A percentile compares a stretch with the other conserved stretches of the same genome.
Evolutionary conservation across 768 basidiomycete species (phyloP).

Genomic region (Ramaria sp.): DNA sequence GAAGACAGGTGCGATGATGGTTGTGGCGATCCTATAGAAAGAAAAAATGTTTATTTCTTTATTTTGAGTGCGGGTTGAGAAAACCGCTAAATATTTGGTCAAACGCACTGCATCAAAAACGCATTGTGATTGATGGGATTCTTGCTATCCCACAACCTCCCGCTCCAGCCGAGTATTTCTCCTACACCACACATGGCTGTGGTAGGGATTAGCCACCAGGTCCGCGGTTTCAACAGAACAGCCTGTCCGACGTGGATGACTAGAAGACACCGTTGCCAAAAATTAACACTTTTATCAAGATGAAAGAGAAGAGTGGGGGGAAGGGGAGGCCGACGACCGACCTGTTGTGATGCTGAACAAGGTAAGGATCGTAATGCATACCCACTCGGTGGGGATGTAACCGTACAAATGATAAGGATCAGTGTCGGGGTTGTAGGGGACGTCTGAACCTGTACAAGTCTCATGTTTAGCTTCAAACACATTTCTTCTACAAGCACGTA

Average conservation of each 20-base stretch:
- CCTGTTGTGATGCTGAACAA: conserved; percentile 12
- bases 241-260: conserved; percentile 15
- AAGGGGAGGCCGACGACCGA: background rate
- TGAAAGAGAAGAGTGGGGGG: background rate
- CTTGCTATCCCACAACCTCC: conserved; percentile 12
- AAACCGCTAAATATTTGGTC: too few species aligned
- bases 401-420: too few species aligned
- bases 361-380: conserved; percentile 11
- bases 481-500: too few species aligned
- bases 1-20: conserved; percentile 48
- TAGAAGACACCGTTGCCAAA: background rate
- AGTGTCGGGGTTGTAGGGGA: too few species aligned
- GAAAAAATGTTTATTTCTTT: background rate
- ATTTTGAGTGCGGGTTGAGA: too few species aligned
- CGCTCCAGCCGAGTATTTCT: conserved; percentile 19
- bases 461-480: too few species aligned
- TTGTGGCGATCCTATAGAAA: conserved; percentile 31
- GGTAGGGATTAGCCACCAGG: conserved; percentile 17
- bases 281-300: background rate
- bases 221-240: conserved; percentile 3
- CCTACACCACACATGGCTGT: conserved; percentile 14
- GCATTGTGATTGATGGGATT: conserved; percentile 10
- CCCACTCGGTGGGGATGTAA: conserved; percentile 13
- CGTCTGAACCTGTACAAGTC: too few species aligned
- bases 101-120: conserved; percentile 24